Evolutionary conservation across 148 eudicot species (phyloP), one percentile per base, ranked within the genome.

Genomic region (Suaeda aralocaspica): DNA sequence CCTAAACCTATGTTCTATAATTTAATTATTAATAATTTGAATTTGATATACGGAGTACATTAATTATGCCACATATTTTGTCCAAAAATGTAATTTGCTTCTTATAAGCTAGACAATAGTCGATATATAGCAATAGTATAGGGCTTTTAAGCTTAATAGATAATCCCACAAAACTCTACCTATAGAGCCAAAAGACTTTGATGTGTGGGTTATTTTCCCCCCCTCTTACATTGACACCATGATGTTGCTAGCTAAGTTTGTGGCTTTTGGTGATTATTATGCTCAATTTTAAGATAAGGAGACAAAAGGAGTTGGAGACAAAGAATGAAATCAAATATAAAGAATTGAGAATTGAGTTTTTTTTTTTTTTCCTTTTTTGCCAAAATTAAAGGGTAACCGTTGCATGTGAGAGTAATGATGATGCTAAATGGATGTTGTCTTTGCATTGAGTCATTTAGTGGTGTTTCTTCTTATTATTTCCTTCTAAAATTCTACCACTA

Each of bases 381-480:
- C 45, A 67, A 53, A 53, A 36, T n/a, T 36, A 45, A 72, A 67
- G 71, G 36, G 69, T 72, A 49, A 70, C 71, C 84, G n/a, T n/a
- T n/a, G n/a, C n/a, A 84, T 84, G 82, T 84, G 84, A 73, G 77
- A 71, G n/a, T 70, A 57, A 84, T 78, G 79, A 81, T 84, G 80
- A 72, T 71, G 73, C 67, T 60, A 73, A 69, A 70, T 75, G 68
- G 52, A 67, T 68, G 11, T 62, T 77, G 70, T 73, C 72, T 33
- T 29, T 65, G 66, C 29, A 18, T 19, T 49, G 53, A 19, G 22
- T 49, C 53, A 49, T 49, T 8, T 5, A 49, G 53, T 49, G 53
- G 45, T 60, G 26, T 14, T 9, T 28, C n/a, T 16, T 29, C 21
- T 48, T 46, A 4, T 13, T 28, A 4, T 9, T 28, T 39, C 11